Conservation (phyloP, 768 basidiomycete species). For the Chalciporus piperatus region DNA sequence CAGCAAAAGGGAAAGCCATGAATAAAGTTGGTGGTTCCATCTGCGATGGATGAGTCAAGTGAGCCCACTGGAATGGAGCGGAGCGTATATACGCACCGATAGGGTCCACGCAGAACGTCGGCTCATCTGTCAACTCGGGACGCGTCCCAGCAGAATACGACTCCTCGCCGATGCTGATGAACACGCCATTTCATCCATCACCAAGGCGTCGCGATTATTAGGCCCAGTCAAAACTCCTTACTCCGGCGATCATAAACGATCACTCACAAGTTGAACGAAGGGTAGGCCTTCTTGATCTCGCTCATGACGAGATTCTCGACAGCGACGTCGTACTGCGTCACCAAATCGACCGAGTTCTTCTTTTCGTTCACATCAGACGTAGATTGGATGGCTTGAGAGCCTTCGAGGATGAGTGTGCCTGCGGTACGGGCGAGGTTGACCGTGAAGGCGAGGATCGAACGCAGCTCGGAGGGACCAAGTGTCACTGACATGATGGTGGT, state of each 20-base stretch:
- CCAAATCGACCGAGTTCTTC: slow-evolving; percentile 92
- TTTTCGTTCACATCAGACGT: slow-evolving; percentile 70
- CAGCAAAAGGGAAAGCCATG: slow-evolving; percentile 86
- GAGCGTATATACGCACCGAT: slow-evolving; percentile 56
- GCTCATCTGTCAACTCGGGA: slow-evolving; percentile 73
- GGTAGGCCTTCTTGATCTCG: slow-evolving; percentile 64
- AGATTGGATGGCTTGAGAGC: slow-evolving; percentile 68
- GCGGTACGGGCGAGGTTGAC: slow-evolving; percentile 70
- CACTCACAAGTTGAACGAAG: slow-evolving; percentile 79
- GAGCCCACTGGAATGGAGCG: no score
- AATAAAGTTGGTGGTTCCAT: slow-evolving; percentile 87
- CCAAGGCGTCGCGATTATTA: no score
- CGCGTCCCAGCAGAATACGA: slow-evolving; percentile 76
- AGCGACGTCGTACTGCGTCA: slow-evolving; percentile 90
- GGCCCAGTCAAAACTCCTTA: not conserved
- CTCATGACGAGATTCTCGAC: slow-evolving; percentile 84
- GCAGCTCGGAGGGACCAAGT: slow-evolving; percentile 45
- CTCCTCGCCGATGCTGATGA: slow-evolving; percentile 86
- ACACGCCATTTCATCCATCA: no score
- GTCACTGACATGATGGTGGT: slow-evolving; percentile 28
- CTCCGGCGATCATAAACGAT: not conserved
- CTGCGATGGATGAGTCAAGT: slow-evolving; percentile 32
- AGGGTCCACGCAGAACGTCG: slow-evolving; percentile 96
- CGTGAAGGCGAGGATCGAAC: slow-evolving; percentile 65
- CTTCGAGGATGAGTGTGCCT: slow-evolving; percentile 72